Evolutionary conservation across 2,329 filamentous ascomycete species (phyloP).

Genomic region (Venturia carpophila): DNA sequence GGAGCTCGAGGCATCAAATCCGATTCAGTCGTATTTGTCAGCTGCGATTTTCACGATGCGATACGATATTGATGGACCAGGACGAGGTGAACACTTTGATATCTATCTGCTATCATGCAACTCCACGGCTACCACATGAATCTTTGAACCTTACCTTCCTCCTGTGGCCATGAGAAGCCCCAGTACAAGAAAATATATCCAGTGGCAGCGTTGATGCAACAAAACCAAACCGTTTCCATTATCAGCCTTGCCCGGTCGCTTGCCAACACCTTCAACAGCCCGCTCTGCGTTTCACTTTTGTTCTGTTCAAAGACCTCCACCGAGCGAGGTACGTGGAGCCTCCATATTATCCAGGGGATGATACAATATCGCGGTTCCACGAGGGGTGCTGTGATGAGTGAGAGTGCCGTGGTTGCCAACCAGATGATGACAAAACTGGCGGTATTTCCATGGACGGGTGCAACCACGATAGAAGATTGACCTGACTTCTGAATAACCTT

Average conservation of each 20-base stretch:
- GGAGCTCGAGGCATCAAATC: neutral
- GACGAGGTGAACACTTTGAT: neutral
- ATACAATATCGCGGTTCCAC: slow-evolving; percentile 97
- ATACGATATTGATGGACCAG: neutral
- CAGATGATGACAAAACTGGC: slow-evolving; percentile 52
- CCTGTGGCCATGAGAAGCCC: slow-evolving; percentile 60
- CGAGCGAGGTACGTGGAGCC: slow-evolving; percentile 59
- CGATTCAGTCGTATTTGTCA: neutral
- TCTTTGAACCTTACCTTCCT: slow-evolving; percentile 55
- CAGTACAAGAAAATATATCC: slow-evolving; percentile 63
- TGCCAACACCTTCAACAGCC: neutral
- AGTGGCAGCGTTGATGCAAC: slow-evolving; percentile 56
- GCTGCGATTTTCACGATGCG: neutral
- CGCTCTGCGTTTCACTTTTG: neutral
- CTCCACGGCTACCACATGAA: slow-evolving; percentile 66
- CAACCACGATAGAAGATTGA: neutral
- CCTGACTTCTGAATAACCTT: neutral
- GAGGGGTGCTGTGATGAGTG: slow-evolving; percentile 78
- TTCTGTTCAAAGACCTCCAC: neutral
- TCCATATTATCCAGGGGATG: slow-evolving; percentile 88
- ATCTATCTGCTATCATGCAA: neutral
- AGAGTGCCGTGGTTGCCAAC: slow-evolving; percentile 64
- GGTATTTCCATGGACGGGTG: neutral
- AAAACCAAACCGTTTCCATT: slow-evolving; percentile 63
- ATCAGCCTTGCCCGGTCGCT: neutral